Evolutionary conservation across 306 rosid genomes (phyloP), one percentile per base, ranked within the genome.

Genomic region (Cicer pinnatifidum): DNA sequence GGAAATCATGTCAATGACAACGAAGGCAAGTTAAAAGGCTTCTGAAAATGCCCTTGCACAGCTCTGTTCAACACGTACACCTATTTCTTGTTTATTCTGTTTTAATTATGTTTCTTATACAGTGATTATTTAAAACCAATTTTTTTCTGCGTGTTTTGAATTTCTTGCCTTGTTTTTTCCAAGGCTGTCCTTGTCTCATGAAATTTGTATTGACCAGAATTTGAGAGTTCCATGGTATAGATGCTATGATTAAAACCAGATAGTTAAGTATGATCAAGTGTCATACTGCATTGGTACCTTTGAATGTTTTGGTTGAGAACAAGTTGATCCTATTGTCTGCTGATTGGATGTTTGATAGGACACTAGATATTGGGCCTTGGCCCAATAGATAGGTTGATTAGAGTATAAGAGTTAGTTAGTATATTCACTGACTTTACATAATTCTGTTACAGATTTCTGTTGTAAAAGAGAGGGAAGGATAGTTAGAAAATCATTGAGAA

Each of bases 11-110:
- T 12, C 11, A 7, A 23, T 46, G 8, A 48, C 17, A 46, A 67
- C 72, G 46, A 52, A 45, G 35, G 19, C 16, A 43, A 65, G 53
- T 50, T 44, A 67, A 9, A 63, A 43, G 52, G 56, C 17, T 43
- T 12, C 48, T 40, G 15, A 38, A 44, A 66, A 43, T 9, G 13
- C 9, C 51, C 33, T 62, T 39, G 19, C 68, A 62, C 28, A 4
- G 47, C 33, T 16, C 46, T 8, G 33, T 13, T 63, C 3, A 39
- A 39, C 68, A 39, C 28, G 13, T 46, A 38, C 12, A n/a, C 56
- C 13, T 19, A 13, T 65, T 9, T 19, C 17, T 12, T 62, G 28
- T 62, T 39, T 17, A 45, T 17, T 65, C 48, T 9, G 19, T 15
- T 13, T 15, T 39, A 3, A 17, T 7, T 4, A n/a, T 9, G 10